Conservation (phyloP, 805 yeast species). For the Priceomyces melissophilus region DNA sequence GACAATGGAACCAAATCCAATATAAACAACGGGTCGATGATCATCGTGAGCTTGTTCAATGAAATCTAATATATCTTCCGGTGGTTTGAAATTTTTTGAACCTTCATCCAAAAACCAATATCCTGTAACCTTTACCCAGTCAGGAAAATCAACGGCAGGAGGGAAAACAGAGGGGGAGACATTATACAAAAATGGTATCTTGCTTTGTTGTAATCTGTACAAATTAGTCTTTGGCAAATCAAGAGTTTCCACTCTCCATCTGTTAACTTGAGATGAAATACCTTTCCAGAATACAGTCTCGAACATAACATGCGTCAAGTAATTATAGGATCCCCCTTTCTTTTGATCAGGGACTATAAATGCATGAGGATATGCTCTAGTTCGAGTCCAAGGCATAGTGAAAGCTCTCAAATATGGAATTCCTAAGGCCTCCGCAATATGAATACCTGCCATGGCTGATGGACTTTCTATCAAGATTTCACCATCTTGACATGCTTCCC, state of each 20-base stretch:
- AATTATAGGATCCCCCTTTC: conserved; percentile 89
- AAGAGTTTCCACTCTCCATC: conserved; percentile 74
- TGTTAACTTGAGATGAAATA: conserved; percentile 78
- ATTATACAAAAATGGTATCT: conserved; percentile 85
- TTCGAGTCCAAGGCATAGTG: conserved; percentile 98
- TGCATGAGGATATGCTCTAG: conserved; percentile 95
- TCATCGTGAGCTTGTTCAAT: conserved; percentile 58
- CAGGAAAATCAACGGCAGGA: conserved; percentile 89
- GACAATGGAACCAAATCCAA: conserved; percentile 95
- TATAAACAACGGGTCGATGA: conserved; percentile 73
- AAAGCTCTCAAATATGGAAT: conserved; percentile 93
- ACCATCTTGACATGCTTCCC: conserved; percentile 82
- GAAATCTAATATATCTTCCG: conserved; percentile 53
- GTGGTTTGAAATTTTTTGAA: conserved; percentile 54
- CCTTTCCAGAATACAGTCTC: conserved; percentile 95
- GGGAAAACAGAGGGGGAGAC: conserved; percentile 87
- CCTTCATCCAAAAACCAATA: conserved; percentile 89
- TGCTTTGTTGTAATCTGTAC: conserved; percentile 66
- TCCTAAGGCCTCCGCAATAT: conserved; percentile 86
- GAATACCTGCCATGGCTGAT: conserved; percentile 92
- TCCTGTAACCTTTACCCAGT: conserved; percentile 94
- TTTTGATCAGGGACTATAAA: conserved; percentile 92
- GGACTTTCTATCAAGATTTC: conserved; percentile 94
- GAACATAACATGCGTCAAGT: conserved; percentile 87
- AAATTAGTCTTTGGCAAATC: conserved; percentile 67